phyloP scores from a whole-genome alignment of 2,329 filamentous ascomycete genomes.

The Thelonectria rubi region DNA sequence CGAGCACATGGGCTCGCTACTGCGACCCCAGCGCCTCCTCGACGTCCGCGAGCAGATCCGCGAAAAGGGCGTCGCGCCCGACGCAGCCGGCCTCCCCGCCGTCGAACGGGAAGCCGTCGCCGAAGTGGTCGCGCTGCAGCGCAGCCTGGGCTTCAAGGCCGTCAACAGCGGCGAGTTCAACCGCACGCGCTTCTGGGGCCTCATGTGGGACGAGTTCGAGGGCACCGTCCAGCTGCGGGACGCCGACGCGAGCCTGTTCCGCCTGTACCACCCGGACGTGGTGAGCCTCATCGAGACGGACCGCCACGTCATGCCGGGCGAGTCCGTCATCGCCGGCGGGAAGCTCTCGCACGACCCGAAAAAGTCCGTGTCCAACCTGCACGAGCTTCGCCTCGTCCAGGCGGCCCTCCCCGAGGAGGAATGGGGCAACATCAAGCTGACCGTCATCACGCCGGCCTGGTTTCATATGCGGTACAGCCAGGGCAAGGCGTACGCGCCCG shows the following conservation, averaged over 20 bases:
- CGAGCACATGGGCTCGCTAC: conserved; percentile 78
- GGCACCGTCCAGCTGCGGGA: conserved; percentile 59
- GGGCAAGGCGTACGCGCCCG: conserved; percentile 41
- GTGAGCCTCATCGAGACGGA: conserved; percentile 62
- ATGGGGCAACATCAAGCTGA: conserved; percentile 63
- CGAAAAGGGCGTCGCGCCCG: conserved; percentile 52
- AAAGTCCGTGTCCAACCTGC: conserved; percentile 57
- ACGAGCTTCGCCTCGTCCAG: conserved; percentile 60
- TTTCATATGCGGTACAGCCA: conserved; percentile 44
- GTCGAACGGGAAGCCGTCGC: conserved; percentile 64
- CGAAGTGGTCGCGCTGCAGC: conserved; percentile 73
- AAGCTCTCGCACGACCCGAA: conserved; percentile 56
- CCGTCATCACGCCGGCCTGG: conserved; percentile 62
- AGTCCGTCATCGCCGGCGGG: conserved; percentile 61
- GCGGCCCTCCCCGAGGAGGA: conserved; percentile 55
- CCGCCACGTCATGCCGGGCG: conserved; percentile 64
- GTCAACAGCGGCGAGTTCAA: conserved; percentile 77
- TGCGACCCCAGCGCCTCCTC: conserved; percentile 66
- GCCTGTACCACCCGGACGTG: conserved; percentile 64
- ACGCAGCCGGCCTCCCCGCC: conserved; percentile 64
- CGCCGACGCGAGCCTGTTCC: conserved; percentile 61
- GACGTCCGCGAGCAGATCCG: conserved; percentile 45
- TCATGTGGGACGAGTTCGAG: conserved; percentile 64
- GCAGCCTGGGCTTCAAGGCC: conserved; percentile 70
- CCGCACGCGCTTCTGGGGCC: conserved; percentile 57